A percentile compares a stretch with the other conserved stretches of the same genome.
These are phyloP conservation scores for Endoconidiophora laricicola DNA, from an alignment of 2,329 filamentous ascomycete species.

Conservation along the genomic window DNA sequence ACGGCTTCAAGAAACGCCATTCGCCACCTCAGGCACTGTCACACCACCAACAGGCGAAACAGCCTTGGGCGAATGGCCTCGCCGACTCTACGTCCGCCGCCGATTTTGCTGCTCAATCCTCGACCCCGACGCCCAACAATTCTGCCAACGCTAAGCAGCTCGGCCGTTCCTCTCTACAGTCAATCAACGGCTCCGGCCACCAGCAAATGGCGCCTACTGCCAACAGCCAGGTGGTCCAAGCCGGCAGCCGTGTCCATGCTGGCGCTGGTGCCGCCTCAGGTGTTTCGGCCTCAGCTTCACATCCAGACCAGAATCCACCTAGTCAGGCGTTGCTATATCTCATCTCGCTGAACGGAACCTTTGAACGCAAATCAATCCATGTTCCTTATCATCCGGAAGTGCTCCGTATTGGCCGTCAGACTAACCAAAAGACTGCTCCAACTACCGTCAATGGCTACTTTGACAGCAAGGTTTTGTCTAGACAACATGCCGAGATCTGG, in stretches of 20 bases:
- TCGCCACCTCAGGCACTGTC: not conserved
- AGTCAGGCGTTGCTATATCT: conserved; percentile 69
- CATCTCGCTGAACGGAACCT: conserved; percentile 83
- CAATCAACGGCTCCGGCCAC: not conserved
- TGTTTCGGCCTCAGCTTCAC: conserved; percentile 16
- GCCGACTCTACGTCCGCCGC: not conserved
- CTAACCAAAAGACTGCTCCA: conserved; percentile 88
- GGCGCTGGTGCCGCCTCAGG: conserved; percentile 42
- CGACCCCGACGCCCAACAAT: not conserved
- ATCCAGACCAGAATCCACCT: conserved; percentile 37
- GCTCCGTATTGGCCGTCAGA: conserved; percentile 85
- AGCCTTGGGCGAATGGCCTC: conserved; percentile 4
- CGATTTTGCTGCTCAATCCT: conserved; percentile 1
- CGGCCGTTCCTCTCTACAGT: not conserved
- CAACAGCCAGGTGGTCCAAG: conserved; percentile 18
- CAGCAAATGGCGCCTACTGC: conserved; percentile 8
- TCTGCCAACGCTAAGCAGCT: conserved; percentile 1
- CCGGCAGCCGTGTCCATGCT: conserved; percentile 26
- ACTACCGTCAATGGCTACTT: conserved; percentile 89
- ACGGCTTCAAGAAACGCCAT: conserved; percentile 9
- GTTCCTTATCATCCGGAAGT: conserved; percentile 92
- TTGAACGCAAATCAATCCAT: conserved; percentile 89
- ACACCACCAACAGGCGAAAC: conserved; percentile 4
- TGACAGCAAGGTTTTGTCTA: conserved; percentile 91
- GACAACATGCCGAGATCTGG: conserved; percentile 93